Evolutionary conservation across 2,329 filamentous ascomycete species (phyloP).

Genomic region (Fusarium longipes): DNA sequence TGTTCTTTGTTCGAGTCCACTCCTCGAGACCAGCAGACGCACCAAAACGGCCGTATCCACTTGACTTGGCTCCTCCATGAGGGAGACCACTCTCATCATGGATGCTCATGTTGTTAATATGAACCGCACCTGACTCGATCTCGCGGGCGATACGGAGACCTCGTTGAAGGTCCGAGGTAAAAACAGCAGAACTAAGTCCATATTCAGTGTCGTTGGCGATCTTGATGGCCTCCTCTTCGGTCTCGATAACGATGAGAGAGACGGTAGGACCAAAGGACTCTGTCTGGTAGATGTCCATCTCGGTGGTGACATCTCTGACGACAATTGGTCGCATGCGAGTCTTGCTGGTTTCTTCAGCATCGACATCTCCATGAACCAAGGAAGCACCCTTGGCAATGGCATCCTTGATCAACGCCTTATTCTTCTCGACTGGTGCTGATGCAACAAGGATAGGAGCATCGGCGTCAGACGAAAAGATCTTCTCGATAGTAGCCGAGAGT

Average conservation of each 20-base stretch:
- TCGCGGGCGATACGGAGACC: conserved; percentile 69
- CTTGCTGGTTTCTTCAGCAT: conserved; percentile 48
- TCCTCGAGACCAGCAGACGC: conserved; percentile 65
- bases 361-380: conserved; percentile 55
- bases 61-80: conserved; percentile 74
- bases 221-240: conserved; percentile 76
- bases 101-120: conserved; percentile 74
- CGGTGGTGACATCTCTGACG: conserved; percentile 68
- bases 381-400: conserved; percentile 74
- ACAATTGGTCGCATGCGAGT: conserved; percentile 72
- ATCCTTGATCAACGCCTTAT: conserved; percentile 73
- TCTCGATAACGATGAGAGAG: conserved; percentile 72
- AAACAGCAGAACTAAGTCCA: conserved; percentile 77
- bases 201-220: conserved; percentile 87
- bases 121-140: conserved; percentile 74
- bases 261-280: conserved; percentile 85
- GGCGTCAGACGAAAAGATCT: conserved; percentile 64
- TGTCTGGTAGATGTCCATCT: conserved; percentile 79
- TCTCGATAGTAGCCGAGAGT: conserved; percentile 54
- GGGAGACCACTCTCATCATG: conserved; percentile 73
- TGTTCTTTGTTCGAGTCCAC: conserved; percentile 71
- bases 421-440: conserved; percentile 72
- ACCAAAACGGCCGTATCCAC: conserved; percentile 73
- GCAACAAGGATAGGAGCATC: conserved; percentile 78
- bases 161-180: conserved; percentile 73